Percentiles rank a stretch among this genome's conserved stretches.
These are phyloP conservation scores for Pugionium cornutum DNA, from an alignment of 345 rosid species.

Conservation along the genomic window DNA sequence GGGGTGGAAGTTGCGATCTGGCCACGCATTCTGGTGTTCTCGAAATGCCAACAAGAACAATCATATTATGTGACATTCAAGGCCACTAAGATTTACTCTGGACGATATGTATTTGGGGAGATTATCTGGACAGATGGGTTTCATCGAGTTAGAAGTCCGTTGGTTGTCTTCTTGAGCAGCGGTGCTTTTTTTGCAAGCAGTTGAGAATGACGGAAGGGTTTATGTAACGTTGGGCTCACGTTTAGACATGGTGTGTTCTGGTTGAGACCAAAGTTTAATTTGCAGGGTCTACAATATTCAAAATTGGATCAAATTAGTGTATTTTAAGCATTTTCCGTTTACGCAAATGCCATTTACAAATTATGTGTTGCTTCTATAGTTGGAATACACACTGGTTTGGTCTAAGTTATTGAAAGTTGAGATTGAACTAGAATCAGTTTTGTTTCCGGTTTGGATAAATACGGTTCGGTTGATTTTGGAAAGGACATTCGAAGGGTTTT, in stretches of 20 bases:
- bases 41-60: constrained; percentile 40
- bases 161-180: constrained; percentile 48
- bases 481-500: no score
- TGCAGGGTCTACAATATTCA: no score
- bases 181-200: constrained; percentile 1
- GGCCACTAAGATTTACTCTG: constrained; percentile 47
- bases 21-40: constrained; percentile 55
- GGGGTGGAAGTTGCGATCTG: constrained; percentile 66
- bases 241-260: neutral
- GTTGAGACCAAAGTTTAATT: no score
- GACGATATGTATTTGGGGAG: constrained; percentile 67
- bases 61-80: constrained; percentile 53
- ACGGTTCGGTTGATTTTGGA: no score
- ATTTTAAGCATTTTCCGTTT: no score
- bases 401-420: no score
- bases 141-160: constrained; percentile 64
- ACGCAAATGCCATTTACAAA: no score
- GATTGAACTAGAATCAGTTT: no score
- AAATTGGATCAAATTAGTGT: no score
- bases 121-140: constrained; percentile 62
- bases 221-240: neutral
- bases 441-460: no score
- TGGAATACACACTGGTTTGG: no score
- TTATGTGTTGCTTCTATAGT: no score
- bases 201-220: neutral